Evolutionary conservation across 148 eudicot species (phyloP).

Genomic region (Heliosperma pusillum): DNA sequence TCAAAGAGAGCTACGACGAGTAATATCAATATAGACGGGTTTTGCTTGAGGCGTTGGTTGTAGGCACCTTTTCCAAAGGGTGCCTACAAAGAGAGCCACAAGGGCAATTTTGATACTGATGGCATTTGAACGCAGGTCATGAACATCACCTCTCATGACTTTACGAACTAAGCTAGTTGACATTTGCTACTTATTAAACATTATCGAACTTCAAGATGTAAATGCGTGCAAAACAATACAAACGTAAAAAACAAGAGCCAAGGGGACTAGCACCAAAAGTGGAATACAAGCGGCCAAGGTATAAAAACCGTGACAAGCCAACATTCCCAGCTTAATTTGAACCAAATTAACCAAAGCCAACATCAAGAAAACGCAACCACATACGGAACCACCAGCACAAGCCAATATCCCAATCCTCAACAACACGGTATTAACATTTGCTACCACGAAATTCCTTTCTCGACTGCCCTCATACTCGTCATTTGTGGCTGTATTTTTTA

Average conservation of each 20-base stretch:
- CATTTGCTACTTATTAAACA: neutral
- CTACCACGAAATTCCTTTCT: neutral
- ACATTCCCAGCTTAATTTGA: constrained; percentile 28
- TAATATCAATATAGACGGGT: neutral
- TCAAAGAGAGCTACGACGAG: neutral
- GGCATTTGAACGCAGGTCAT: no score
- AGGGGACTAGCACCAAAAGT: constrained; percentile 29
- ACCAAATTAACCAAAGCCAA: constrained; percentile 30
- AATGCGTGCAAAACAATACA: constrained; percentile 32
- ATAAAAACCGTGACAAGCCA: constrained; percentile 24
- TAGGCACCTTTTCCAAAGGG: no score
- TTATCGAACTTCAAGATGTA: constrained; percentile 13
- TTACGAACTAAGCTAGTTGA: no score
- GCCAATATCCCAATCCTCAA: constrained; percentile 23
- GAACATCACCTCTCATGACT: no score
- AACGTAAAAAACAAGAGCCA: constrained; percentile 26
- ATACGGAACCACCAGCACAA: constrained; percentile 27
- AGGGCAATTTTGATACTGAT: no score
- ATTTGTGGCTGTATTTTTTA: constrained; percentile 1
- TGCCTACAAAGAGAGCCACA: no score
- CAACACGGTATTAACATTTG: constrained; percentile 15
- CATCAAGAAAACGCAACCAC: constrained; percentile 31
- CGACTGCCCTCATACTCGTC: constrained; percentile 2
- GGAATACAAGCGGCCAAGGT: constrained; percentile 30
- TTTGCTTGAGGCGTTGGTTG: no score